A percentile compares a stretch with the other conserved stretches of the same genome.
Evolutionary conservation across 1,139 yeast species (phyloP).

Genomic region (Martiniozyma asiatica): DNA sequence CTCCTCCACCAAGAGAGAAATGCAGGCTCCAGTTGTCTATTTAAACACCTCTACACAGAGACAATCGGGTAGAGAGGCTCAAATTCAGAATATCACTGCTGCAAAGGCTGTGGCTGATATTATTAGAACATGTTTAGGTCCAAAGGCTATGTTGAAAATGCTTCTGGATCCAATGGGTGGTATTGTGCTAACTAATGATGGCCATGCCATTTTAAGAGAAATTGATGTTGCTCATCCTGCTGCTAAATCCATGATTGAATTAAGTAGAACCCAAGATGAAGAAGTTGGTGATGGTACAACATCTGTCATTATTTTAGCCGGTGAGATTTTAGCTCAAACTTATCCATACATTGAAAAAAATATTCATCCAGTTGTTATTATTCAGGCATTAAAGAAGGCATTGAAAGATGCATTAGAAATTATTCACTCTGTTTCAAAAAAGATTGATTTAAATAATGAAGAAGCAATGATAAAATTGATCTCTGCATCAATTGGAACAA

Average conservation of each 20-base stretch:
- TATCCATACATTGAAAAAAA: constrained; percentile 89
- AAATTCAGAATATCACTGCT: constrained; percentile 91
- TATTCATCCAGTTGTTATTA: constrained; percentile 93
- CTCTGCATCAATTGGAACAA: constrained; percentile 90
- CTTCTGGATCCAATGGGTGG: constrained; percentile 98
- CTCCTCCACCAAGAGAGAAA: no score
- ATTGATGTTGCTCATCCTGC: constrained; percentile 96
- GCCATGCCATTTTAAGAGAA: constrained; percentile 85
- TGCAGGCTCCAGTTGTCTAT: constrained; percentile 71
- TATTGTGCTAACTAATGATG: constrained; percentile 92
- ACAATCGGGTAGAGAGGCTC: constrained; percentile 96
- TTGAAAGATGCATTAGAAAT: constrained; percentile 82
- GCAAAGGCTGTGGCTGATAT: constrained; percentile 98
- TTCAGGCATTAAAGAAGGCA: constrained; percentile 89
- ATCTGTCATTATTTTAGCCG: constrained; percentile 88
- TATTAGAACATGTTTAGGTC: constrained; percentile 97
- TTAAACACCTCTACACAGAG: constrained; percentile 84
- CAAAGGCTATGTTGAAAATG: constrained; percentile 98
- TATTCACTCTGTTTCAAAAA: constrained; percentile 71
- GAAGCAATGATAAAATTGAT: constrained; percentile 79
- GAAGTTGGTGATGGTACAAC: constrained; percentile 99
- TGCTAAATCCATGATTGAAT: constrained; percentile 96
- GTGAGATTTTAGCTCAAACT: constrained; percentile 91
- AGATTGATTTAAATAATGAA: constrained; percentile 77
- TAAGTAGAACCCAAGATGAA: constrained; percentile 95